Percentiles rank a stretch among this genome's conserved stretches.
Conservation (phyloP, 768 basidiomycete genomes). For the Phylloporus arenicola region DNA sequence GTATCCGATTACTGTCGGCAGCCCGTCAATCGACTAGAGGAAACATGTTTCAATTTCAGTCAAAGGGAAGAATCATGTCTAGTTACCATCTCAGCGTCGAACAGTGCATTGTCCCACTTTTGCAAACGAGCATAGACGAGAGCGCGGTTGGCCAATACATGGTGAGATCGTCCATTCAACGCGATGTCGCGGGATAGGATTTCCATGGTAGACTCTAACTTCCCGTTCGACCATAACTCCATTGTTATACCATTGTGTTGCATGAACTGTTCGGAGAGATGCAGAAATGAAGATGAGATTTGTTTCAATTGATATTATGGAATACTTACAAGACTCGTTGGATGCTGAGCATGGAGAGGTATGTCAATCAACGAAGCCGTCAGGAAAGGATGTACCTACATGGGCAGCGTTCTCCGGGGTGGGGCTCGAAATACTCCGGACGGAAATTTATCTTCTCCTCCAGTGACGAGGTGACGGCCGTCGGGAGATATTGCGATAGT, state of each 20-base stretch:
- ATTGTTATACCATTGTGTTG: background rate
- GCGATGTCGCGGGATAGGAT: conserved; percentile 7
- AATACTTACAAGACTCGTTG: conserved; percentile 1
- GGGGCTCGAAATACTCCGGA: conserved; percentile 5
- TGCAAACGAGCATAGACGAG: conserved; percentile 8
- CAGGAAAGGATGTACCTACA: background rate
- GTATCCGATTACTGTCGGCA: conserved; percentile 11
- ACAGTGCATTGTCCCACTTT: conserved; percentile 1
- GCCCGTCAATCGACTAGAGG: conserved; percentile 8
- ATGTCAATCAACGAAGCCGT: background rate
- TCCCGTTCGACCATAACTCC: conserved; percentile 5
- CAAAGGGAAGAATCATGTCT: background rate
- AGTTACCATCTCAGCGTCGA: conserved; percentile 13
- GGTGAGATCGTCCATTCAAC: conserved; percentile 2
- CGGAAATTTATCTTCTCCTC: conserved; percentile 12
- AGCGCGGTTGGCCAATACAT: conserved; percentile 7
- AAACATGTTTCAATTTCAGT: background rate
- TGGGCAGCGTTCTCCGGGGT: background rate
- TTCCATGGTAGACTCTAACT: conserved; percentile 1
- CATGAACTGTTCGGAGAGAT: conserved; percentile 9
- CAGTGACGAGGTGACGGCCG: conserved; percentile 2
- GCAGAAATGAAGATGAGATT: background rate
- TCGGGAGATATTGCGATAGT: conserved; percentile 11
- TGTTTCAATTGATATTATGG: background rate
- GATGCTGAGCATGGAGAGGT: background rate